Evolutionary conservation across 345 rosid genomes (phyloP).

Genomic region (Gossypium bickii): DNA sequence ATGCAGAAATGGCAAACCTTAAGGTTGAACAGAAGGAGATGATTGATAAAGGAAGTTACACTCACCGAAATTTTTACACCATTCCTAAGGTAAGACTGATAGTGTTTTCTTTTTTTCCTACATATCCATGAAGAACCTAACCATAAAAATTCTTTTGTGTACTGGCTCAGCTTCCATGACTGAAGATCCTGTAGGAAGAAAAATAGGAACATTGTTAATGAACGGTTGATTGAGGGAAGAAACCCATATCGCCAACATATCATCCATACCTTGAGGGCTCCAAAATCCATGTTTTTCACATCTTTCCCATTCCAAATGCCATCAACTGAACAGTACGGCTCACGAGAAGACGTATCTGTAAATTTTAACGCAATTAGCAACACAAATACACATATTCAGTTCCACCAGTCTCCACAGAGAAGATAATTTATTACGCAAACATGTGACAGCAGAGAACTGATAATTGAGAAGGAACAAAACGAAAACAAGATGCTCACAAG

Average conservation of each 20-base stretch:
- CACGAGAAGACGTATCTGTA: constrained; percentile 36
- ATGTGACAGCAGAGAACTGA: neutral
- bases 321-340: constrained; percentile 18
- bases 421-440: neutral
- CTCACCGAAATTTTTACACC: constrained; percentile 73
- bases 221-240: neutral
- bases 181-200: constrained; percentile 27
- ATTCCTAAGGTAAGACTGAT: constrained; percentile 50
- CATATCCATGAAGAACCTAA: constrained; percentile 62
- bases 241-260: neutral
- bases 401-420: neutral
- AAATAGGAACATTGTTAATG: neutral
- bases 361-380: constrained; percentile 2
- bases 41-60: neutral
- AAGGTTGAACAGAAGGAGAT: neutral
- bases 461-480: neutral
- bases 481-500: neutral
- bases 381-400: neutral
- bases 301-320: constrained; percentile 19
- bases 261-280: constrained; percentile 34
- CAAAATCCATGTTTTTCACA: constrained; percentile 25
- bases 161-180: constrained; percentile 22
- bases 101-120: constrained; percentile 57
- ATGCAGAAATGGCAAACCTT: neutral
- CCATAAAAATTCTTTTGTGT: constrained; percentile 43